Evolutionary conservation across 208 protist genomes (phyloP).

Genomic region (Acanthamoeba culbertsoni): DNA sequence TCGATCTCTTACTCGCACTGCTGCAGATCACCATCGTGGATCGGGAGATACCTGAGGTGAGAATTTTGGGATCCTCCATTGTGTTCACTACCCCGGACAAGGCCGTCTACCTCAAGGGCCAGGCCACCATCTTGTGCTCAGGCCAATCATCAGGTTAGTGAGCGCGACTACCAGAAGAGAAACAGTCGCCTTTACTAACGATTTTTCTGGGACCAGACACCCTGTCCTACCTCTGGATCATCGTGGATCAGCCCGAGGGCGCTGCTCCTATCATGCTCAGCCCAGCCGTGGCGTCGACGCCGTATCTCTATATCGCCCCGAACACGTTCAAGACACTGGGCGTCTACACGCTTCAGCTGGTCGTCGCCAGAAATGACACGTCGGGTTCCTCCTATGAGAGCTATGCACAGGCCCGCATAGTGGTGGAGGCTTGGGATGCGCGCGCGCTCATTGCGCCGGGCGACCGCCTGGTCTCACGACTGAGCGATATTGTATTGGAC

Average conservation of each 20-base stretch:
- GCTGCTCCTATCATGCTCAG: not conserved
- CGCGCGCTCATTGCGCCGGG: not conserved
- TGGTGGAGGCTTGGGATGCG: not conserved
- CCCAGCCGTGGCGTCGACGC: not conserved
- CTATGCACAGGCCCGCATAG: not conserved
- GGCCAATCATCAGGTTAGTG: not conserved
- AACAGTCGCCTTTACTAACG: too few relatives aligned
- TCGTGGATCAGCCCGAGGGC: not conserved
- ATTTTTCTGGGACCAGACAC: not conserved
- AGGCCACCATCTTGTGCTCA: not conserved
- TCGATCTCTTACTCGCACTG: too few relatives aligned
- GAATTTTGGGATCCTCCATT: not conserved
- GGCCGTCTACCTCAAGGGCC: conserved; percentile 16
- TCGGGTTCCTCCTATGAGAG: not conserved
- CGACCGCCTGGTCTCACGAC: not conserved
- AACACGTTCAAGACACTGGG: not conserved
- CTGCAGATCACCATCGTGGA: too few relatives aligned
- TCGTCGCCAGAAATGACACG: not conserved
- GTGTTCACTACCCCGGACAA: not conserved
- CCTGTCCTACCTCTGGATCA: conserved; percentile 45
- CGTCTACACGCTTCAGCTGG: not conserved
- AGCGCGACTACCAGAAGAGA: too few relatives aligned
- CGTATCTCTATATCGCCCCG: not conserved
- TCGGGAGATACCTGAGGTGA: not conserved
- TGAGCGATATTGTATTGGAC: conserved; percentile 1